Evolutionary conservation across 495 filamentous ascomycete genomes (phyloP), one percentile per base, ranked within the genome.

Genomic region (Talaromyces wortmannii): DNA sequence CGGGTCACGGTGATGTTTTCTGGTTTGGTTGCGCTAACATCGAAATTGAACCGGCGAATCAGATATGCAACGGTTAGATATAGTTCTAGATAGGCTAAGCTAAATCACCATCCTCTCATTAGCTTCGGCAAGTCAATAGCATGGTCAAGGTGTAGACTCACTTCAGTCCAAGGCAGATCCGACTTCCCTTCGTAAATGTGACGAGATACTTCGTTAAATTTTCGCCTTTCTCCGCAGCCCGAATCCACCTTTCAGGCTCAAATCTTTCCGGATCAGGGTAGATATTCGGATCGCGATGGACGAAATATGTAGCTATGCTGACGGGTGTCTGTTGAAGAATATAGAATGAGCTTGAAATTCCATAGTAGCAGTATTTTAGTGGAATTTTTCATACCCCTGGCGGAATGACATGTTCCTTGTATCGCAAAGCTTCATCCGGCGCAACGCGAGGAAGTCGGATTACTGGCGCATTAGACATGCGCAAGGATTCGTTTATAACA

Each of bases 171-270:
- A 79, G 46, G 53, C 78, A 80, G 7, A 59, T 62, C 40, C 78
- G 52, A 17, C 66, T 70, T 0, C 78, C 78, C 48, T 67, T 72
- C 6, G 58, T 65, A 50, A 82, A 82, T 0, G 75, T 55, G 7
- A 75, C 65, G 4, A 73, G 63, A 47, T 67, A 74, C 13, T 61
- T 59, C 8, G 56, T 51, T 15, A 78, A 56, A 31, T 60, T 40
- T 31, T 66, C 53, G 4, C 60, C 55, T 13, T 57, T 45, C 8
- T 60, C 59, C 10, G 48, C 46, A 4, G 66, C 61, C 6, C 59
- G 53, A 23, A 79, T 61, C 76, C 77, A 84, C 15, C 80, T 70
- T 13, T 78, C 70, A 0, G 81, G 80, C 12, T 68, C 53, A 58
- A 78, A 81, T 7, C 55, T 61, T 5, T 73, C 58, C 0, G 78